These are phyloP conservation scores for Ophiostoma fasciatum DNA, from an alignment of 2,329 filamentous ascomycete species.

Conservation along the genomic window DNA sequence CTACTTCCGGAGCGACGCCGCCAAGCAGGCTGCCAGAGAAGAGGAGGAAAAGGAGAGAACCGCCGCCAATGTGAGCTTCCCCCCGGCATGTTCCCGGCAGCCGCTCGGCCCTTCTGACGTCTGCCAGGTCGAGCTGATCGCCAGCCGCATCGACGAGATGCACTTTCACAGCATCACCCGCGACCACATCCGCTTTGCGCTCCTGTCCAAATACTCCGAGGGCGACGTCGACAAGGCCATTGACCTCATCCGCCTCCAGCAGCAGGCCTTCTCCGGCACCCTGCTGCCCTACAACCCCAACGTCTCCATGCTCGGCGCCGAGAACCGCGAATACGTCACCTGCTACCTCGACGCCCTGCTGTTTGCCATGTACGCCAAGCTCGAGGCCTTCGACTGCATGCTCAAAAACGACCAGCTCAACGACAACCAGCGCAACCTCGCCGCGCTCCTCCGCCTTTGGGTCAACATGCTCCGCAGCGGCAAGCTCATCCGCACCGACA, in stretches of 20 bases:
- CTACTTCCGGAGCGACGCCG: constrained; percentile 47
- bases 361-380: constrained; percentile 87
- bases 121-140: constrained; percentile 28
- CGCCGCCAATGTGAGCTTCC: constrained; percentile 5
- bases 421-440: constrained; percentile 54
- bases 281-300: constrained; percentile 60
- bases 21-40: constrained; percentile 40
- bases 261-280: constrained; percentile 67
- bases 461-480: constrained; percentile 83
- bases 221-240: constrained; percentile 62
- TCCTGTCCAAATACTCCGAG: constrained; percentile 47
- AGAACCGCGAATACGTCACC: constrained; percentile 76
- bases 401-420: constrained; percentile 68
- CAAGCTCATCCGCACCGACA: constrained; percentile 68
- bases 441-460: constrained; percentile 72
- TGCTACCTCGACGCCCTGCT: constrained; percentile 86
- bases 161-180: constrained; percentile 32
- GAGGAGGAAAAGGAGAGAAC: constrained; percentile 29
- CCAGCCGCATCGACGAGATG: constrained; percentile 25
- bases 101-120: too few species aligned
- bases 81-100: too few species aligned
- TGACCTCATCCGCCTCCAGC: constrained; percentile 61
- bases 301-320: constrained; percentile 64
- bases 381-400: constrained; percentile 87
- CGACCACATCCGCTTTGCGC: constrained; percentile 43